These are phyloP conservation scores for Fusarium sp. DNA, from an alignment of 2,329 filamentous ascomycete genomes.

Conservation along the genomic window DNA sequence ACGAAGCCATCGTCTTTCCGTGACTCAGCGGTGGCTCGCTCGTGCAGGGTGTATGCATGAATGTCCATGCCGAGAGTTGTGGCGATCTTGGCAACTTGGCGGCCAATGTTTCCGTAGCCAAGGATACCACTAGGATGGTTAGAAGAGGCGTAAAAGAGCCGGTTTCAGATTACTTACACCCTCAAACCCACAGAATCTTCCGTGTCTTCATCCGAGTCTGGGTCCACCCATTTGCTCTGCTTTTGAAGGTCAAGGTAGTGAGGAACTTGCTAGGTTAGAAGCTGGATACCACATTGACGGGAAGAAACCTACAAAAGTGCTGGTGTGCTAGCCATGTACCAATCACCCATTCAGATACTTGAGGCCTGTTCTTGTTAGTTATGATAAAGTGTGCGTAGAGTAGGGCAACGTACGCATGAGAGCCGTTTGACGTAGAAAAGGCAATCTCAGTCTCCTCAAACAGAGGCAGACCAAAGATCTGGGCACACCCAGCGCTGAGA, in stretches of 20 bases:
- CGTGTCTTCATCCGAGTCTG: constrained; percentile 17
- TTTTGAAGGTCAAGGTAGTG: constrained; percentile 27
- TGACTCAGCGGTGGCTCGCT: constrained; percentile 72
- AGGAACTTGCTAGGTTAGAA: constrained; percentile 24
- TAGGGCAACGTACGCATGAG: not conserved
- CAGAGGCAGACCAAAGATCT: constrained; percentile 3
- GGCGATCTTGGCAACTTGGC: constrained; percentile 65
- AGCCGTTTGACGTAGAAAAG: constrained; percentile 13
- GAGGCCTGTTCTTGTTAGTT: not conserved
- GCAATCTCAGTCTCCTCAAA: constrained; percentile 11
- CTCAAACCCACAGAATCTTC: constrained; percentile 30
- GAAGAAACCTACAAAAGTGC: not conserved
- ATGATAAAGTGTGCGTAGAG: not conserved
- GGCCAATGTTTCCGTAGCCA: constrained; percentile 65
- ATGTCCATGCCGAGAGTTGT: constrained; percentile 76
- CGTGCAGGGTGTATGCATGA: constrained; percentile 78
- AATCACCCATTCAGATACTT: not conserved
- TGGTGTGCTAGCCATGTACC: not conserved
- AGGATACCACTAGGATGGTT: constrained; percentile 56
- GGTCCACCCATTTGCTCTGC: constrained; percentile 18
- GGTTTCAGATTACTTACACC: constrained; percentile 1
- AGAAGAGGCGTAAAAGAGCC: not conserved
- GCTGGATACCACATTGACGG: not conserved
- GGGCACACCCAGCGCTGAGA: constrained; percentile 1
- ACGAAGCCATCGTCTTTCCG: constrained; percentile 73